Conservation (phyloP, 129 eudicot genomes). For the Flaveria robusta region DNA sequence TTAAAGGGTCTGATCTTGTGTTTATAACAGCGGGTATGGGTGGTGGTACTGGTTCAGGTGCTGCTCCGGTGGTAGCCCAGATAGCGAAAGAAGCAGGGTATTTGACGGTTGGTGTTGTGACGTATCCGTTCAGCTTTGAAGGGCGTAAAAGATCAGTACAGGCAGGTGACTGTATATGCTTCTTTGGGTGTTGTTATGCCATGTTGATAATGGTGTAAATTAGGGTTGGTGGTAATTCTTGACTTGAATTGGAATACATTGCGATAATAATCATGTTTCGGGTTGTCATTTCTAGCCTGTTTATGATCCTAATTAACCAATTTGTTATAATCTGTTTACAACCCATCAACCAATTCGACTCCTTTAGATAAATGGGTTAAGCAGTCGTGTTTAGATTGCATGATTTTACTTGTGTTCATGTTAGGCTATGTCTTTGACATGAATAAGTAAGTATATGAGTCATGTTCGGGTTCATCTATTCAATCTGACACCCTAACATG, state of each 20-base stretch:
- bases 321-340: not conserved
- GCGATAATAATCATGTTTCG: not conserved
- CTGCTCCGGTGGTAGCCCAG: constrained; percentile 98
- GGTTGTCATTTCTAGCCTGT: not conserved
- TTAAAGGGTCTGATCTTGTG: constrained; percentile 95
- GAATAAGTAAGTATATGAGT: not conserved
- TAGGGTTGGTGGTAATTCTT: not conserved
- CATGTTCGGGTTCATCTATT: not conserved
- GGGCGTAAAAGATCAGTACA: constrained; percentile 92
- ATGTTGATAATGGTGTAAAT: not conserved
- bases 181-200: constrained; percentile 49
- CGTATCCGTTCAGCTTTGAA: constrained; percentile 98
- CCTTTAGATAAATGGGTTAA: not conserved
- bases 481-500: not conserved
- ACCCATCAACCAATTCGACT: not conserved
- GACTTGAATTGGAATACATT: not conserved
- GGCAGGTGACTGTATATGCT: constrained; percentile 58
- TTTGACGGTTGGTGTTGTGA: constrained; percentile 94
- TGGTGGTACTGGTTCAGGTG: constrained; percentile 99
- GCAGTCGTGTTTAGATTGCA: not conserved
- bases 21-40: constrained; percentile 99
- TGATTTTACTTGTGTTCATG: not conserved
- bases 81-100: constrained; percentile 92
- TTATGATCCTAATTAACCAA: not conserved
- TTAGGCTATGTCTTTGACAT: not conserved